Conservation (phyloP, 2,329 filamentous ascomycete species). For the Talaromyces piceae region DNA sequence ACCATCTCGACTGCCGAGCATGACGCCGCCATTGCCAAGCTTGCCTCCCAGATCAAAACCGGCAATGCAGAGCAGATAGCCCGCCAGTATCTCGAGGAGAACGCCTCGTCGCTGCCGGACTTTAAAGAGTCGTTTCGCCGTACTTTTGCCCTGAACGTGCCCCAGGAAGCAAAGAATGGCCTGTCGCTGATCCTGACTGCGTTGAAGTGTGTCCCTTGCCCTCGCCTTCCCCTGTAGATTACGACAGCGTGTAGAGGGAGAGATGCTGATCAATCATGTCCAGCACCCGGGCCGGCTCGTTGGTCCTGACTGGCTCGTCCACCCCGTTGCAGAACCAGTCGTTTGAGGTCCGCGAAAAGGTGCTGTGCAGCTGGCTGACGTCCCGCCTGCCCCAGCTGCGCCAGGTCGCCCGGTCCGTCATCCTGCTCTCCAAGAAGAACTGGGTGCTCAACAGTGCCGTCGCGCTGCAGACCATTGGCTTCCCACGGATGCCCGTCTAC, state of each 20-base stretch:
- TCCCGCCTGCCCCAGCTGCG: slow-evolving; percentile 48
- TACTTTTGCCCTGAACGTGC: slow-evolving; percentile 43
- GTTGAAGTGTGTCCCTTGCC: slow-evolving; percentile 43
- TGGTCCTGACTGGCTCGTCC: slow-evolving; percentile 51
- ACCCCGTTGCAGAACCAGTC: slow-evolving; percentile 50
- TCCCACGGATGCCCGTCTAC: slow-evolving; percentile 48
- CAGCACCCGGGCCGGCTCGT: slow-evolving; percentile 48
- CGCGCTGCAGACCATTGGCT: slow-evolving; percentile 44
- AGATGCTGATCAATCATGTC: not conserved
- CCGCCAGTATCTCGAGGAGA: slow-evolving; percentile 42
- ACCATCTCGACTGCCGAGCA: slow-evolving; percentile 36
- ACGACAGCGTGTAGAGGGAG: too few relatives aligned
- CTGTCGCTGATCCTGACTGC: slow-evolving; percentile 47
- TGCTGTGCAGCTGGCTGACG: slow-evolving; percentile 47
- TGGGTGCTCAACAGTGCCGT: slow-evolving; percentile 49
- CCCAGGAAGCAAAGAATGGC: slow-evolving; percentile 41
- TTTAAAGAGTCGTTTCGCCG: slow-evolving; percentile 46
- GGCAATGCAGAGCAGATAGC: slow-evolving; percentile 30
- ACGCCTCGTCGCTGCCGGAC: slow-evolving; percentile 39
- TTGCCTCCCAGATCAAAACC: slow-evolving; percentile 19
- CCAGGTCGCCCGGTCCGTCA: slow-evolving; percentile 42
- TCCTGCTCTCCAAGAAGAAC: slow-evolving; percentile 42
- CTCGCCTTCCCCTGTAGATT: too few relatives aligned
- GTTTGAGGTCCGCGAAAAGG: slow-evolving; percentile 45
- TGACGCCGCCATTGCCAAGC: slow-evolving; percentile 18